Base-by-base conservation (phyloP, 257 asterid species). In the Anisodus acutangulus region DNA sequence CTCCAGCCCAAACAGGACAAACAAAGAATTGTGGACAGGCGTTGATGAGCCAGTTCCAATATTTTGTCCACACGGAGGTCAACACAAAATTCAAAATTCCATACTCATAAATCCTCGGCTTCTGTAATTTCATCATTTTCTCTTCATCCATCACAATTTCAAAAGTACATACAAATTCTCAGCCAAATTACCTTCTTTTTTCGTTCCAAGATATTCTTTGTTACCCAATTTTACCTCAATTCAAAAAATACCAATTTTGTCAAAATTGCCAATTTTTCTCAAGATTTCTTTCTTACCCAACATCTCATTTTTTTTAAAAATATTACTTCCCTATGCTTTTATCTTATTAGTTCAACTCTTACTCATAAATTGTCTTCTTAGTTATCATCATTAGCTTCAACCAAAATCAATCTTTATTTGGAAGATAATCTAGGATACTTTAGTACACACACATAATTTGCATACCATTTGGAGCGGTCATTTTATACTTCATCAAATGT, bases 1-100 rank as follows among this genome's bases (percentile, higher is more conserved):
- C 90, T 11, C 98, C 98, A 31, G 98, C 98, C 98, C 98, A 95
- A 49, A 90, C 98, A 2, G 98, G 98, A 85, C 82, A 89, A 58
- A 90, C 51, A 86, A 17, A 91, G 84, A 31, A 93, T 90, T 0
- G 97, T 92, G 37, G 93, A 86, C 4, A 95, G 84, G 58, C 98
- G 89, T 9, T 92, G 95, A 54, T 89, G 92, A 19, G 95, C 97
- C 78, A 93, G 74, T 69, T 91, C 88, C 9, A 92, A 0, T 9
- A 95, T 91, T 17, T 92, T 64, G 2, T 45, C 74, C 17, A 92
- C 92, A 54, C 98, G 93, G 11, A 93, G 0, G 97, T 93, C 79
- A 93, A 86, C 49, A 93, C 94, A 78, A 92, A 95, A 80, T 93
- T 92, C 71, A 90, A 6, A 11, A 95, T 88, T 6, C 98, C 98